A percentile compares a stretch with the other conserved stretches of the same genome.
phyloP scores from a whole-genome alignment of 148 eudicot genomes.

The Cornus florida region DNA sequence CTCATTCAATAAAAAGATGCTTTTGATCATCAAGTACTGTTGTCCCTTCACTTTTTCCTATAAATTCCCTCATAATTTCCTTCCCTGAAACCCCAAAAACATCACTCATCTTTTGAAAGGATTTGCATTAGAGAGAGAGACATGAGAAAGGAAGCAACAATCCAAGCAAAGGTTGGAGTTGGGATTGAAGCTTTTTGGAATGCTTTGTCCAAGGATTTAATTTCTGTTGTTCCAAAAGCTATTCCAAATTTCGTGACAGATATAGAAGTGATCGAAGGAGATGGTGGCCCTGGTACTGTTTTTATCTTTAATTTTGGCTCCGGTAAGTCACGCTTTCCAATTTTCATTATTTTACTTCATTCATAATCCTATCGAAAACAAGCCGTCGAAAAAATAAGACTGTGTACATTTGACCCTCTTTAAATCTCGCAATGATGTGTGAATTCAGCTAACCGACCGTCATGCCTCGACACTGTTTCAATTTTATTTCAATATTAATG shows the following conservation, averaged over 20 bases:
- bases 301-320: slow-evolving; percentile 17
- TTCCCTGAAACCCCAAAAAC: not conserved
- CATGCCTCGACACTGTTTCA: no score
- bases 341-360: not conserved
- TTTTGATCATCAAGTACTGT: not conserved
- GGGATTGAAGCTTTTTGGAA: slow-evolving; percentile 23
- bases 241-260: slow-evolving; percentile 17
- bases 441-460: no score
- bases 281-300: slow-evolving; percentile 29
- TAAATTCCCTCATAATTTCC: not conserved
- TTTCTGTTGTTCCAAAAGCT: not conserved
- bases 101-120: not conserved
- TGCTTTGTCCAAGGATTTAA: slow-evolving; percentile 17
- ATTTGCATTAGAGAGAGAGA: not conserved
- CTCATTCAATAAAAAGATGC: not conserved
- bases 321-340: not conserved
- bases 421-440: no score
- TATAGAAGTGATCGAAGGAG: slow-evolving; percentile 19
- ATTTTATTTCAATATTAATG: no score
- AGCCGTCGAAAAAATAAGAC: no score
- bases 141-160: slow-evolving; percentile 19
- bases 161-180: slow-evolving; percentile 17
- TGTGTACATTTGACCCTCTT: no score
- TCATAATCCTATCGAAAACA: no score
- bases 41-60: not conserved